Evolutionary conservation across 345 rosid genomes (phyloP).

Genomic region (Corchorus olitorius): DNA sequence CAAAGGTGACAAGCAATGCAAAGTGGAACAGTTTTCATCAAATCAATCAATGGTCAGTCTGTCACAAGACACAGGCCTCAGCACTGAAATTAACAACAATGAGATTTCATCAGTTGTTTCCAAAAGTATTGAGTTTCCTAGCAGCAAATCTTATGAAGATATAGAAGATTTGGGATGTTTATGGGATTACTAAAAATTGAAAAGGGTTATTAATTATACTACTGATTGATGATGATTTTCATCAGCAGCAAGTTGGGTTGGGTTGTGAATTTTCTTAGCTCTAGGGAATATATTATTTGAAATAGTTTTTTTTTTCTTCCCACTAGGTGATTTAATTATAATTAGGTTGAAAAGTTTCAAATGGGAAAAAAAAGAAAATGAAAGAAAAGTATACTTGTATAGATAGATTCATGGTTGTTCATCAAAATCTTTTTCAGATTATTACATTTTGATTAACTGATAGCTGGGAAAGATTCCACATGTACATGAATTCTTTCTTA

Average conservation of each 20-base stretch:
- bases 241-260: neutral
- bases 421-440: constrained; percentile 27
- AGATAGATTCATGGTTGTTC: constrained; percentile 33
- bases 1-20: constrained; percentile 35
- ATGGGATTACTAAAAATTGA: constrained; percentile 37
- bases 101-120: constrained; percentile 56
- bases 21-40: constrained; percentile 56
- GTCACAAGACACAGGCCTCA: constrained; percentile 67
- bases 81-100: constrained; percentile 57
- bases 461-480: constrained; percentile 26
- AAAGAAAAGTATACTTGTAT: constrained; percentile 31
- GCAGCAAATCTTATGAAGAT: constrained; percentile 30
- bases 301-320: constrained; percentile 2
- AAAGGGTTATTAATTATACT: neutral
- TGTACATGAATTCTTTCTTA: constrained; percentile 24
- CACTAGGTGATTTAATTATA: constrained; percentile 12
- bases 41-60: constrained; percentile 55
- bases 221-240: neutral
- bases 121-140: constrained; percentile 36
- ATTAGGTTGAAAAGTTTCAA: constrained; percentile 24
- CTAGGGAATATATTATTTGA: constrained; percentile 22
- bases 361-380: neutral
- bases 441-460: constrained; percentile 19
- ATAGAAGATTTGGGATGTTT: constrained; percentile 42
- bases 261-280: constrained; percentile 9